These are phyloP conservation scores for Phytophthora vignae DNA, from an alignment of 352 stramenopile genomes.

Conservation along the genomic window DNA sequence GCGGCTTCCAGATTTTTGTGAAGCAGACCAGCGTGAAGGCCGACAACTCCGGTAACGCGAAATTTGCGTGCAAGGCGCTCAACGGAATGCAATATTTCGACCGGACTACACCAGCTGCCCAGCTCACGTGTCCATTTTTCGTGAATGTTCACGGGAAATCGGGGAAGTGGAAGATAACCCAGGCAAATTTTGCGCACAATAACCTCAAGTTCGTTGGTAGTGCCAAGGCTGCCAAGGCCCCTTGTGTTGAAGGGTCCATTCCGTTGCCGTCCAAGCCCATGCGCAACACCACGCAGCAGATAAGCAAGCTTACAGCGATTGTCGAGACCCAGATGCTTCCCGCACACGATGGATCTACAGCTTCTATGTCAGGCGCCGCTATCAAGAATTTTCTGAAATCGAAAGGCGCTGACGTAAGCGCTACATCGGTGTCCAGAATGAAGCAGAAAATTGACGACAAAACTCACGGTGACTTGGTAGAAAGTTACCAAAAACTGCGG, in stretches of 20 bases:
- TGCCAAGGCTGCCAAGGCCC: background rate
- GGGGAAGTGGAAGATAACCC: constrained; percentile 10
- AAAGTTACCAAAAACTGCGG: too few species aligned
- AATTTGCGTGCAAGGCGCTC: constrained; percentile 17
- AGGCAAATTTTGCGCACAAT: constrained; percentile 16
- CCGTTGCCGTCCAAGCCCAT: background rate
- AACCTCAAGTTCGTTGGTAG: constrained; percentile 3
- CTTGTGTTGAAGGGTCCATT: constrained; percentile 2
- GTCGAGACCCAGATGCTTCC: constrained; percentile 5
- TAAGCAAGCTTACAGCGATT: background rate
- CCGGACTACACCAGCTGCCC: background rate
- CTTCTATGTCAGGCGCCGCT: constrained; percentile 1
- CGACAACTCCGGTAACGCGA: constrained; percentile 19
- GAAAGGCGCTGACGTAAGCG: too few species aligned
- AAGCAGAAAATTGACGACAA: too few species aligned
- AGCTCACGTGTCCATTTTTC: constrained; percentile 14
- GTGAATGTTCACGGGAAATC: constrained; percentile 9
- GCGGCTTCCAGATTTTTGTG: too few species aligned
- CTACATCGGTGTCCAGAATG: too few species aligned
- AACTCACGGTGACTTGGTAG: too few species aligned
- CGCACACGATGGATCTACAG: background rate
- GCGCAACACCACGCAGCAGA: constrained; percentile 5
- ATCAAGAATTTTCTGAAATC: too few species aligned
- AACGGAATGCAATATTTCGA: constrained; percentile 16
- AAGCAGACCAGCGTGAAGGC: too few species aligned